phyloP scores from a whole-genome alignment of 345 rosid species.

The Aquilaria yunnanensis region DNA sequence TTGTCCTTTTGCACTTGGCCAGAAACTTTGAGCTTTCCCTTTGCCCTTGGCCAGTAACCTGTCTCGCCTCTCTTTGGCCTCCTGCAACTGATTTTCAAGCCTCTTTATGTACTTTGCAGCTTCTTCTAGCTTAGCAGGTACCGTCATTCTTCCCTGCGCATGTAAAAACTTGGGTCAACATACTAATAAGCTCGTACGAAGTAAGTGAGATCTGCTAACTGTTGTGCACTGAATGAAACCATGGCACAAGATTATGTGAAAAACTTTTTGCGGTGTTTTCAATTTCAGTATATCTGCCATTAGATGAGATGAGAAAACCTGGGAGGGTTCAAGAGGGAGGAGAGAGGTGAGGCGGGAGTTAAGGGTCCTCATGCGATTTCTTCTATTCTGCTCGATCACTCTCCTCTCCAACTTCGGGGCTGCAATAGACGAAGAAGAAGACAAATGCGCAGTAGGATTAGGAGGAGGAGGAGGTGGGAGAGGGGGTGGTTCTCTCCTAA shows the following conservation, averaged over 20 bases:
- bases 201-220: too few species aligned
- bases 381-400: slow-evolving; percentile 40
- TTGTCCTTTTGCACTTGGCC: too few species aligned
- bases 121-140: slow-evolving; percentile 54
- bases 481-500: too few species aligned
- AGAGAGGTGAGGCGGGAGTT: slow-evolving; percentile 37
- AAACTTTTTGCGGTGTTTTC: too few species aligned
- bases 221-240: too few species aligned
- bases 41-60: slow-evolving; percentile 13
- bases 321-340: slow-evolving; percentile 24
- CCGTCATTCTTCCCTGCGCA: slow-evolving; percentile 27
- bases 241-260: too few species aligned
- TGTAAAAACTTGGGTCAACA: too few species aligned
- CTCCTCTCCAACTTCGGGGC: slow-evolving; percentile 35
- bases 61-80: slow-evolving; percentile 28
- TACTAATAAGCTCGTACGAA: too few species aligned
- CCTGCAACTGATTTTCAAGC: slow-evolving; percentile 25
- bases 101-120: slow-evolving; percentile 38
- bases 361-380: slow-evolving; percentile 46
- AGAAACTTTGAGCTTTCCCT: slow-evolving; percentile 20
- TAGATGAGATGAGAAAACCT: slow-evolving; percentile 14
- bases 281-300: too few species aligned
- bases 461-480: too few species aligned
- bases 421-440: slow-evolving; percentile 4
- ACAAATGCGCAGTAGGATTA: too few species aligned